phyloP scores from a whole-genome alignment of 108 stramenopile genomes.

The Fragilariopsis cylindrus region DNA sequence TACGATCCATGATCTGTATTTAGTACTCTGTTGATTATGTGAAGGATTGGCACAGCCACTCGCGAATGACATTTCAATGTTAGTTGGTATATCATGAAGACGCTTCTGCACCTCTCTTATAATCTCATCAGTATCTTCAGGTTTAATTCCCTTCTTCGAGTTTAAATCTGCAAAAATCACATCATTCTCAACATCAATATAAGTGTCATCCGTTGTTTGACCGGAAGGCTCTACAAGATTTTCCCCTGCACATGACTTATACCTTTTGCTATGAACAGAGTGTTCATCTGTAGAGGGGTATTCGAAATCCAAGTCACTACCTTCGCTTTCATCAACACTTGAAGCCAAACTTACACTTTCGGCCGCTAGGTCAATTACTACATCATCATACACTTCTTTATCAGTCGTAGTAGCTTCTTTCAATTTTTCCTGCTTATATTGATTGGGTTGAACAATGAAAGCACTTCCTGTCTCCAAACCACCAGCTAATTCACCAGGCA shows the following conservation, averaged over 20 bases:
- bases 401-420: neutral
- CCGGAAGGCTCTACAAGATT: neutral
- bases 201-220: neutral
- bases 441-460: neutral
- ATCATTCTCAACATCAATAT: neutral
- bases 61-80: neutral
- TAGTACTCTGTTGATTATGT: neutral
- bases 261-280: neutral
- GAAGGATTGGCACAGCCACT: neutral
- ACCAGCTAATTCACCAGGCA: neutral
- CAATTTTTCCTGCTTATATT: neutral
- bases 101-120: slow-evolving; percentile 24
- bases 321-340: slow-evolving; percentile 5
- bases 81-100: neutral
- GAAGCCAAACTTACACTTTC: neutral
- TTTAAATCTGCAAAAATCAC: neutral
- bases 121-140: slow-evolving; percentile 9
- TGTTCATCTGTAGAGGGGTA: slow-evolving; percentile 15
- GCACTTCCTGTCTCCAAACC: too few relatives aligned
- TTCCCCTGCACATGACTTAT: neutral
- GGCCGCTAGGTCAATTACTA: neutral
- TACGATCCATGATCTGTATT: slow-evolving; percentile 1
- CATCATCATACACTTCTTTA: neutral
- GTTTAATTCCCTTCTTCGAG: too few relatives aligned
- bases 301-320: slow-evolving; percentile 11